Base-by-base conservation (phyloP, 2,329 filamentous ascomycete genomes). In the Beauveria asiatica region DNA sequence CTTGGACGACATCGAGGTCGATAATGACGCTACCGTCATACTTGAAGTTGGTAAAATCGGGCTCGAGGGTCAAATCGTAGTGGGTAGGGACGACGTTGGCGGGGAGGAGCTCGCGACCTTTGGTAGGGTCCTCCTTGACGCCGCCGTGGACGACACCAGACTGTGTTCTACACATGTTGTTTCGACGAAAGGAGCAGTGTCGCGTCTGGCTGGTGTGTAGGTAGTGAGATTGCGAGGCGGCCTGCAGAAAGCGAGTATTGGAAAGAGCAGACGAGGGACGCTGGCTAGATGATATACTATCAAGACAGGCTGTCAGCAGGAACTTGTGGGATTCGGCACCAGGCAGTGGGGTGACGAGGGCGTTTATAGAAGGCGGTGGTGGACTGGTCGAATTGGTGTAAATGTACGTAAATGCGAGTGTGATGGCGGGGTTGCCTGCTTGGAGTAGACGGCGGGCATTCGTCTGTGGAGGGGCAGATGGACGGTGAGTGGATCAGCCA, bases 41-140 rank as follows among this genome's bases (percentile, higher is more conserved):
- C 64, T 85, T 91, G 75, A 94, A 91, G 65, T 88, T 92, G 67
- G 89, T 82, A 67, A 97, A 89, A 77, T 97, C 85, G 59, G 93
- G 92, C 77, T 97, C 94, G 64, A 97, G 81, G 1, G 90, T 94
- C 67, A 97, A 76, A 73, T 96, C 85, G 76, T 97, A 97, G 77
- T 97, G 92, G 44, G 82, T 76, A n/a, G 93, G 92, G 73, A 93
- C 88, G 69, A 97, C 91, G 70, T 97, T 96, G 75, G 87, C 86
- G 57, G 93, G 94, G 67, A 97, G 82, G 65, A 97, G 87, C 78
- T 96, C 89, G 68, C 93, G 87, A 44, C 65, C 68, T 19, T 69
- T 75, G 50, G 63, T 60, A 17, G 61, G 44, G 57, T 57, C 53
- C 42, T 52, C 69, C 59, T 70, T 70, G 61, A 70, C 71, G 64